Evolutionary conservation across 2,329 filamentous ascomycete species (phyloP).

Genomic region (Podosphaera xanthii): DNA sequence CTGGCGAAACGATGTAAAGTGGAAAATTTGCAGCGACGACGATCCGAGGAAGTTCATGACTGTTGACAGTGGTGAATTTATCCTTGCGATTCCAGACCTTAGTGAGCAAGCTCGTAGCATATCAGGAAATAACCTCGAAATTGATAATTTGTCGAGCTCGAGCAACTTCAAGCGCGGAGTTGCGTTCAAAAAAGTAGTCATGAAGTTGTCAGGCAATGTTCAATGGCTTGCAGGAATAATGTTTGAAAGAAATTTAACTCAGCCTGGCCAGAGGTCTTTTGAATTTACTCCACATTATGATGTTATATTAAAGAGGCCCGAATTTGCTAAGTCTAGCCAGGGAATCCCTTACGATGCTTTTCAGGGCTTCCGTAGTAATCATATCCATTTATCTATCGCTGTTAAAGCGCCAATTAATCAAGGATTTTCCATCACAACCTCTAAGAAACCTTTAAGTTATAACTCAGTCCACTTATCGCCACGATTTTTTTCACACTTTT

Average conservation of each 20-base stretch:
- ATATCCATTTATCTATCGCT: slow-evolving; percentile 87
- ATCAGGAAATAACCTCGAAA: slow-evolving; percentile 27
- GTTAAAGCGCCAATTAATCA: slow-evolving; percentile 69
- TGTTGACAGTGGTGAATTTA: slow-evolving; percentile 84
- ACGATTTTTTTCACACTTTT: slow-evolving; percentile 96
- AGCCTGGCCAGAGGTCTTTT: slow-evolving; percentile 50
- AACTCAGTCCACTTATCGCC: slow-evolving; percentile 90
- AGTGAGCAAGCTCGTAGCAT: slow-evolving; percentile 53
- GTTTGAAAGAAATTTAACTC: slow-evolving; percentile 62
- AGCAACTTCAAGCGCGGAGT: slow-evolving; percentile 49
- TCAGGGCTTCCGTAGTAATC: slow-evolving; percentile 81
- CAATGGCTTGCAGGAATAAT: slow-evolving; percentile 79
- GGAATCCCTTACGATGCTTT: slow-evolving; percentile 68
- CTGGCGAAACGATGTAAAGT: slow-evolving; percentile 83
- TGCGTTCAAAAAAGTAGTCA: slow-evolving; percentile 93
- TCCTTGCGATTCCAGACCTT: slow-evolving; percentile 84
- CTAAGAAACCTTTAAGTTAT: slow-evolving; percentile 67
- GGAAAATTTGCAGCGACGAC: slow-evolving; percentile 63
- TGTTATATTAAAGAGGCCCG: slow-evolving; percentile 62
- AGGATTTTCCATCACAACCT: slow-evolving; percentile 59
- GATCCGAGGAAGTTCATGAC: slow-evolving; percentile 88
- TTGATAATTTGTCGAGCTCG: slow-evolving; percentile 26
- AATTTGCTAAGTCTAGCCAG: slow-evolving; percentile 36
- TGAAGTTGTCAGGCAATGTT: slow-evolving; percentile 95
- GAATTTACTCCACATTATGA: slow-evolving; percentile 84